Evolutionary conservation across 495 filamentous ascomycete genomes (phyloP), one percentile per base, ranked within the genome.

Genomic region (Talaromyces nanjingensis): DNA sequence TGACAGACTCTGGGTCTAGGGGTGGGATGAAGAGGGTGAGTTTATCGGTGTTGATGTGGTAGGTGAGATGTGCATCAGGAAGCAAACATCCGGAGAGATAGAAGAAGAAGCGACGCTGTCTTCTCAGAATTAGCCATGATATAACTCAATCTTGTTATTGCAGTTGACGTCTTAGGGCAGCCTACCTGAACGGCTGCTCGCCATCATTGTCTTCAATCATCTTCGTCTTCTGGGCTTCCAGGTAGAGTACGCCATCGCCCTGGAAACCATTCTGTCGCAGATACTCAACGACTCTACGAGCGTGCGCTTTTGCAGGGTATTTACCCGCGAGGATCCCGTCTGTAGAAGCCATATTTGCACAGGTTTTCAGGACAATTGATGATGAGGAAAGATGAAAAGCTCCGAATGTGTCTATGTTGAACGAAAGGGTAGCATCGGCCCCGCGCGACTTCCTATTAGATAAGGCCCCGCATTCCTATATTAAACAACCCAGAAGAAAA

Each of bases 241-340:
- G 84, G 73, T 97, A 98, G 52, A 98, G 82, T 24, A 74, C 67
- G 16, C 76, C 77, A 37, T 68, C 65, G 20, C 66, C 68, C 47
- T 71, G 68, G 64, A 77, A 63, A 9, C 70, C 72, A 56, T 68
- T 69, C 45, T 73, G 60, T 60, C 73, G 64, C 14, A 98, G 88
- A 69, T 86, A 87, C 61, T 91, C 85, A 16, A 84, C 88, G n/a
- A 97, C 92, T 67, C 86, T 86, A 66, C 85, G 82, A 47, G 89
- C 90, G 75, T 98, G 94, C 24, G 83, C 82, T 76, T 97, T 98
- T 49, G 91, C 96, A n/a, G 94, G 96, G 73, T 98, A 98, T 75
- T 97, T 96, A 56, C 86, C 88, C n/a, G 9, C 27, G 14, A 62
- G 63, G 6, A 64, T 58, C 4, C 25, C 53, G 6, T 64, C 55